Evolutionary conservation across 352 stramenopile species (phyloP).

Genomic region (Globisporangium takayamanum): DNA sequence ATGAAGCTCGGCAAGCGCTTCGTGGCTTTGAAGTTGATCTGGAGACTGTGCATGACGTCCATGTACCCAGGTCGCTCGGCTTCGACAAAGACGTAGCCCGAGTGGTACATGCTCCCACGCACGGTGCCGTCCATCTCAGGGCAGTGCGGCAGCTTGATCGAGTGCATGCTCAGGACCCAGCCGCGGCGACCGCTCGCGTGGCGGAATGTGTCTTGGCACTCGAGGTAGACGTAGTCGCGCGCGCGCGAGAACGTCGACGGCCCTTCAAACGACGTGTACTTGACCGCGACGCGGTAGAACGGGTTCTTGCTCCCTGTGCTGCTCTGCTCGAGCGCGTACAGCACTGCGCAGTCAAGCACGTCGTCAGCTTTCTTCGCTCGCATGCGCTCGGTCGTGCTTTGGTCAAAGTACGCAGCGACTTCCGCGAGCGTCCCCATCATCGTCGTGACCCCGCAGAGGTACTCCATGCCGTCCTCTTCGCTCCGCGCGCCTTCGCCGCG

Average conservation of each 20-base stretch:
- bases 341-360: conserved; percentile 54
- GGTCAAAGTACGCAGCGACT: conserved; percentile 60
- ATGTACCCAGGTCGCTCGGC: conserved; percentile 68
- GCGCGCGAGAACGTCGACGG: conserved; percentile 49
- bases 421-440: conserved; percentile 69
- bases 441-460: conserved; percentile 66
- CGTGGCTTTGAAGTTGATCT: conserved; percentile 82
- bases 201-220: conserved; percentile 78
- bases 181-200: conserved; percentile 59
- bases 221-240: conserved; percentile 65
- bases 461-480: conserved; percentile 41
- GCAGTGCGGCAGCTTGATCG: conserved; percentile 71
- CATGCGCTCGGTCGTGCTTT: conserved; percentile 55
- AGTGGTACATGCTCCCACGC: conserved; percentile 77
- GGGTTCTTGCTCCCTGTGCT: conserved; percentile 30
- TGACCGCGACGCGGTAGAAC: conserved; percentile 61
- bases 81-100: conserved; percentile 74
- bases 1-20: conserved; percentile 57
- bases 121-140: conserved; percentile 66
- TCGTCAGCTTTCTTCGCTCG: conserved; percentile 52
- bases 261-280: conserved; percentile 61
- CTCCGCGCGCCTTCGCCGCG: conserved; percentile 54
- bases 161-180: conserved; percentile 81
- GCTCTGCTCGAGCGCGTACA: conserved; percentile 50
- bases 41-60: conserved; percentile 81